Base-by-base conservation (phyloP, 148 eudicot species). In the Amaranthus hypochondriacus region DNA sequence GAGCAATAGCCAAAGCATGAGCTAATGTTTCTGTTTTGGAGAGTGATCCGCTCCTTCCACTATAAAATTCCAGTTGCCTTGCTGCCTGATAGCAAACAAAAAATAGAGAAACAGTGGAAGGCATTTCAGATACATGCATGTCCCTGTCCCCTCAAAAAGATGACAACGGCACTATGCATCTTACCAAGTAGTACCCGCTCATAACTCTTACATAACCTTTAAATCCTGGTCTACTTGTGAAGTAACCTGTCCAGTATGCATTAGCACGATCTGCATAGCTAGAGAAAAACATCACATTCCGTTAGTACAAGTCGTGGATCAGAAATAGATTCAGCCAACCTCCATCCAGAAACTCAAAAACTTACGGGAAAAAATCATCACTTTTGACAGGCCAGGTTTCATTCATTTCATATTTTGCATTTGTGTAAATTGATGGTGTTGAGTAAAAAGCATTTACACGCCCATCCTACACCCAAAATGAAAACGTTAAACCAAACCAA, bases 191-290 rank as follows among this genome's bases (percentile, higher is more conserved):
- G 74, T 90, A 90, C 67, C 86, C 80, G 72, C 95, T 88, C 92
- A 88, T 77, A 78, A 68, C 14, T 76, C 92, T 83, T 57, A 90
- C 90, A 79, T 90, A 90, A 55, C 90, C 86, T 78, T 90, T 90
- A 42, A 90, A 82, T 28, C 89, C 81, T 14, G 92, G 92, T 76
- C 95, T 88, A 84, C 95, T 90, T 48, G 95, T 85, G 77, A 90
- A 90, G 80, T 88, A 90, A 67, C 95, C 95, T n/a, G 95, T 90
- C 95, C 95, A 90, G 74, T 90, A 90, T 75, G 92, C 90, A 83
- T 90, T 86, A 52, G 73, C 79, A 49, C 68, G 83, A 81, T 90
- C 96, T 59, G 92, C 96, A 82, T 90, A 90, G 75, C 96, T 90
- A 69, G 65, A 77, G 53, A 78, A 79, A 56, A 51, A 48, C 71